phyloP scores from a whole-genome alignment of 2,329 filamentous ascomycete species.

The Didymella keratinophila region DNA sequence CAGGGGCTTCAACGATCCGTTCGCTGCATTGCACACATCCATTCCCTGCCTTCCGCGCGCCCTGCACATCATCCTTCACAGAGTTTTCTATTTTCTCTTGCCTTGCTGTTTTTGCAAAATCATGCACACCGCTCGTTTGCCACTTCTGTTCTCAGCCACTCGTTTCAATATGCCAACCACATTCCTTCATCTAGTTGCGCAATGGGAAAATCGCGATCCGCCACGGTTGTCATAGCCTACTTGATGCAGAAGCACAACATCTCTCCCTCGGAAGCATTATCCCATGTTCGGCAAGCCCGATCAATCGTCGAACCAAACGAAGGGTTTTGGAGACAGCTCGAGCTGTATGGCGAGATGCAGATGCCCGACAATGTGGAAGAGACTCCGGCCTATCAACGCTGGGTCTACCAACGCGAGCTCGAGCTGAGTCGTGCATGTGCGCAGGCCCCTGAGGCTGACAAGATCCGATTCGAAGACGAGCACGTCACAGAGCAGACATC shows the following conservation, averaged over 20 bases:
- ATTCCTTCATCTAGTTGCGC: conserved; percentile 66
- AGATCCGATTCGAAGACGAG: conserved; percentile 83
- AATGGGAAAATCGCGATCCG: conserved; percentile 94
- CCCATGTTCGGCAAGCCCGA: conserved; percentile 72
- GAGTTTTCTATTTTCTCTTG: conserved; percentile 20
- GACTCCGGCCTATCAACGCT: conserved; percentile 81
- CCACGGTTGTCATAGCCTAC: conserved; percentile 83
- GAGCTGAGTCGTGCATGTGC: conserved; percentile 74
- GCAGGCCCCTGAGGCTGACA: conserved; percentile 76
- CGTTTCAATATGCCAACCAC: conserved; percentile 46
- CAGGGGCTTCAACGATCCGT: conserved; percentile 22
- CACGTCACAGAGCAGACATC: conserved; percentile 53
- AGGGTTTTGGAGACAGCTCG: conserved; percentile 89
- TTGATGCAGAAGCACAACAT: conserved; percentile 68
- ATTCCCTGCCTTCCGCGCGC: conserved; percentile 33
- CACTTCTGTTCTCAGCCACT: conserved; percentile 41
- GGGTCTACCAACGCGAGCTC: conserved; percentile 72
- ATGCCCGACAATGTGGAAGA: conserved; percentile 74
- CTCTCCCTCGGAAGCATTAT: conserved; percentile 70
- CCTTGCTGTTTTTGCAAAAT: conserved; percentile 30
- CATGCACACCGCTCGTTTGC: conserved; percentile 49
- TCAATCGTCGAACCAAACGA: conserved; percentile 86
- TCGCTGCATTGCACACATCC: conserved; percentile 11
- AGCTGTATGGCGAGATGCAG: conserved; percentile 86
- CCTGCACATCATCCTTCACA: conserved; percentile 26